Base-by-base conservation (phyloP, 2,329 filamentous ascomycete genomes). In the Fusarium nelsonii region DNA sequence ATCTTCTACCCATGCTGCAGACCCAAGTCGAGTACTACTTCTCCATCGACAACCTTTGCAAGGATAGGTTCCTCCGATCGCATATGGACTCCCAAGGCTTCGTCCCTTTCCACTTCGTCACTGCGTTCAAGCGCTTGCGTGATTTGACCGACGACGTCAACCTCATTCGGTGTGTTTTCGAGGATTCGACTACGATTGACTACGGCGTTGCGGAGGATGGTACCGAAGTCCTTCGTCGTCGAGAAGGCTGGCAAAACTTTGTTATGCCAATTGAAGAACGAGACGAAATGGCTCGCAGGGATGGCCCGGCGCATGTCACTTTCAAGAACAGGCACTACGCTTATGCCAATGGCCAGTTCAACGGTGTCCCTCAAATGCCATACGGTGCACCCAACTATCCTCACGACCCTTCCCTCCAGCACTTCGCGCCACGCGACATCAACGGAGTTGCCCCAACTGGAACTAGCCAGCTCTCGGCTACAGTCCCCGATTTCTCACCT, bases 41-140 rank as follows among this genome's bases (percentile, higher is more conserved):
- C 81, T 98, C 95, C 1, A 87, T 97, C 30, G 92, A 97, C 75
- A 99, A 99, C 77, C 85, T 98, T 50, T 92, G 93, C 85, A 97
- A 97, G 81, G 96, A 99, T 76, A 85, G 92, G 75, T 98, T 90
- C 79, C 85, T 99, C 62, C 91, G 96, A 59, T 90, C 88, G 74
- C 90, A 94, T 73, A 98, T 99, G 96, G 95, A 99, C 77, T 92
- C 92, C 1, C 92, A 98, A 78, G 96, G 96, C 18, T 98, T 94
- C 75, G 94, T 97, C 15, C 90, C 89, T 51, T 82, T 99, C 52
- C 85, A 87, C 34, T 87, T 97, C 61, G 91, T 99, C 72, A 87
- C 91, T 23, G 86, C 85, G n/a, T 99, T 99, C 84, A 93, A 93
- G 79, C 91, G 96, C 62, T 91, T 81, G 61, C 77, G 75, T 36